A percentile compares a stretch with the other conserved stretches of the same genome.
Conservation (phyloP, 345 rosid species). For the Hibiscus tridactylites region DNA sequence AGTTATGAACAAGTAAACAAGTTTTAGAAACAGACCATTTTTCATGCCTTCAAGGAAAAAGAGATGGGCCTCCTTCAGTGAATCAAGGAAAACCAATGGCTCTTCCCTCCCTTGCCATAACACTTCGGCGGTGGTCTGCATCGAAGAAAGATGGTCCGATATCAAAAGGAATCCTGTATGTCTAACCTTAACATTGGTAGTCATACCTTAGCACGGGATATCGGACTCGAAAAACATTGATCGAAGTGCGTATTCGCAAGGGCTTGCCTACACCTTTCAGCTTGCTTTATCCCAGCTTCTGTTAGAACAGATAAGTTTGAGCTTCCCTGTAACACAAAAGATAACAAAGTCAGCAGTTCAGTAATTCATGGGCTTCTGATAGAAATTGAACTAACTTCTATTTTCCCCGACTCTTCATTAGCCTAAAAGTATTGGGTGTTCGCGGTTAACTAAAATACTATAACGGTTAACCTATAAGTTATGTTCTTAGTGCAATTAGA, state of each 20-base stretch:
- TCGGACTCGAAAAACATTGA: constrained; percentile 53
- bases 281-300: constrained; percentile 53
- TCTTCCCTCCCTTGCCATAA: constrained; percentile 51
- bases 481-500: too few species aligned
- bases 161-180: not conserved
- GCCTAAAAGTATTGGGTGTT: too few species aligned
- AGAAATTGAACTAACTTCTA: too few species aligned
- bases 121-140: constrained; percentile 55
- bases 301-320: constrained; percentile 52
- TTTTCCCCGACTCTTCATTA: too few species aligned
- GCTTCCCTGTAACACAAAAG: constrained; percentile 36
- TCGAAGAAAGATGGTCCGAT: not conserved
- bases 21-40: constrained; percentile 39
- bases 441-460: too few species aligned
- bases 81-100: constrained; percentile 53
- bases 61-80: constrained; percentile 53
- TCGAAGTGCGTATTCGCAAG: constrained; percentile 35
- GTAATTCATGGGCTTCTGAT: too few species aligned
- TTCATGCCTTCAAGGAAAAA: constrained; percentile 63
- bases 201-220: constrained; percentile 58
- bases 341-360: not conserved
- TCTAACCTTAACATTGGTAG: not conserved
- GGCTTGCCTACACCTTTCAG: constrained; percentile 46
- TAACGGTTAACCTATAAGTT: too few species aligned
- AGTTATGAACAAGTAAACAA: not conserved